Evolutionary conservation across 306 rosid species (phyloP).

Genomic region (Leucaena leucocephala): DNA sequence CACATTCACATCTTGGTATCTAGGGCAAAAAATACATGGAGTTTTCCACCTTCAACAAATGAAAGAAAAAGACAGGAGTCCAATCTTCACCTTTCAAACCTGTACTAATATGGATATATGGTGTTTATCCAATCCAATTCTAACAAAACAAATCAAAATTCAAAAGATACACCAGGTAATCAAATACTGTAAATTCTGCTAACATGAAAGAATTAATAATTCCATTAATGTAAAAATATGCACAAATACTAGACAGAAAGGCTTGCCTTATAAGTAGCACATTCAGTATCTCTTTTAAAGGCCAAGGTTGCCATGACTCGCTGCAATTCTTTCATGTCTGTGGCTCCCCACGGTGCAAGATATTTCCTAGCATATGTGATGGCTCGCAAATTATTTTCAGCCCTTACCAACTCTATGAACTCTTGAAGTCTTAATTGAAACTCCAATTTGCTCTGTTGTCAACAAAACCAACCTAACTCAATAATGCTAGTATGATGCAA

Average conservation of each 20-base stretch:
- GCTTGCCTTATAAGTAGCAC: conserved; percentile 88
- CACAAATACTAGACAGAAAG: not conserved
- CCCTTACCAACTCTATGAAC: conserved; percentile 92
- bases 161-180: not conserved
- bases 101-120: not conserved
- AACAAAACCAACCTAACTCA: conserved; percentile 42
- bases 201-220: not conserved
- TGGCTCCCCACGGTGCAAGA: conserved; percentile 94
- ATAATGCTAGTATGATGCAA: not conserved
- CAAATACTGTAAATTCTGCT: conserved; percentile 4
- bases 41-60: not conserved
- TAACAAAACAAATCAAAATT: not conserved
- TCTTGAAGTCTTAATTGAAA: conserved; percentile 98
- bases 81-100: not conserved
- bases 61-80: not conserved
- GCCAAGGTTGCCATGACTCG: conserved; percentile 85
- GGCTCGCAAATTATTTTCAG: conserved; percentile 84
- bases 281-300: conserved; percentile 85
- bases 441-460: conserved; percentile 87
- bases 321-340: conserved; percentile 93
- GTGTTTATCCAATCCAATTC: conserved; percentile 1
- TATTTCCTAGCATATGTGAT: conserved; percentile 90
- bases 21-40: not conserved
- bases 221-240: not conserved
- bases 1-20: not conserved